These are phyloP conservation scores for Cladosporium sp. DNA, from an alignment of 2,329 filamentous ascomycete genomes.

Conservation along the genomic window DNA sequence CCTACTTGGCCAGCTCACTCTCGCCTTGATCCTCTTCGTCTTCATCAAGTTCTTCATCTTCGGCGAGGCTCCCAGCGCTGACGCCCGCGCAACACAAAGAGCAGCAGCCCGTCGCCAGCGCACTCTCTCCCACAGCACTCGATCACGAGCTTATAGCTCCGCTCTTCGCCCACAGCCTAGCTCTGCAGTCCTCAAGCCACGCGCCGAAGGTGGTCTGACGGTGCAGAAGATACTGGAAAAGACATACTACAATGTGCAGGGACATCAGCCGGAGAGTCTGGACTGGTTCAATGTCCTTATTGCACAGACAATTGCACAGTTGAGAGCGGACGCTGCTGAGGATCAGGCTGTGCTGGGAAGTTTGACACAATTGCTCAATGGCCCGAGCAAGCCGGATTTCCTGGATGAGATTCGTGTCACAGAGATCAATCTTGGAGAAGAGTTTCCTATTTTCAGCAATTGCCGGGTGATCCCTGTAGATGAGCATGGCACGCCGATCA, in stretches of 20 bases:
- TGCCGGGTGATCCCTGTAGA: conserved; percentile 91
- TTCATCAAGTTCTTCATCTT: conserved; percentile 99
- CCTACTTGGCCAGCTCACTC: conserved; percentile 87
- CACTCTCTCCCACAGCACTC: conserved; percentile 65
- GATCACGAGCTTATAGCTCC: conserved; percentile 40
- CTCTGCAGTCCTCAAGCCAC: conserved; percentile 31
- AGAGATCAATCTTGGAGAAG: conserved; percentile 89
- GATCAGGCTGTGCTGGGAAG: conserved; percentile 87
- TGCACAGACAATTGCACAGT: conserved; percentile 93
- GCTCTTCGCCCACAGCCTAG: conserved; percentile 37
- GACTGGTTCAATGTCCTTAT: conserved; percentile 99
- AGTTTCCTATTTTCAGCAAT: conserved; percentile 98
- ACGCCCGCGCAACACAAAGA: conserved; percentile 73
- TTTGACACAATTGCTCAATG: conserved; percentile 81
- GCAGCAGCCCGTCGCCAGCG: conserved; percentile 72
- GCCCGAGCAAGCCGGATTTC: conserved; percentile 80
- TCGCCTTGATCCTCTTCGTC: conserved; percentile 84
- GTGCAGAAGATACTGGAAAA: conserved; percentile 94
- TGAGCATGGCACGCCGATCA: conserved; percentile 66
- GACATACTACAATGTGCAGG: conserved; percentile 95
- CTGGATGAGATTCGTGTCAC: conserved; percentile 92
- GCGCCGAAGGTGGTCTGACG: conserved; percentile 56
- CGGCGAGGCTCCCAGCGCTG: conserved; percentile 83
- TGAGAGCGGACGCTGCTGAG: conserved; percentile 86
- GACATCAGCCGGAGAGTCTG: conserved; percentile 91